Base-by-base conservation (phyloP, 495 filamentous ascomycete species). In the Platismatia glauca region DNA sequence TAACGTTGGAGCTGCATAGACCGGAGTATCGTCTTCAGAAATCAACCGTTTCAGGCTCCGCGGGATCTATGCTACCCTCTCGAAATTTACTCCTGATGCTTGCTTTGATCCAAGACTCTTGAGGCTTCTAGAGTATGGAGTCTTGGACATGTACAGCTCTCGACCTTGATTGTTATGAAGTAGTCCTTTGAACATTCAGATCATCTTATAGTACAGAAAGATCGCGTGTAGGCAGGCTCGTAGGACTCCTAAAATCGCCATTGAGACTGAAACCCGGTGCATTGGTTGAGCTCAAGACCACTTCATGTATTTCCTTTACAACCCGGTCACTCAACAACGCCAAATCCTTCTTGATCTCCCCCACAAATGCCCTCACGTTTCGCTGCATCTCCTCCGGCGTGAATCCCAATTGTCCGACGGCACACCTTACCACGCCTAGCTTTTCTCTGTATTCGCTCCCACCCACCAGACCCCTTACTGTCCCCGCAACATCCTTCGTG, bases 261-360 rank as follows among this genome's bases (percentile, higher is more conserved):
- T 84, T 94, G 69, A 98, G 74, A 69, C 83, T 87, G 79, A 98
- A 89, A 6, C 91, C 94, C 7, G 92, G 89, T 31, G 86, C 87
- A 70, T 89, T 75, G 35, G 91, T 95, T 1, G 91, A 90, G 76
- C 89, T 91, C 67, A 98, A 77, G n/a, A 96, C 92, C 69, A 98
- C 90, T 78, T 98, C 95, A 68, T 90, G 84, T 55, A 98, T 77
- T 53, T 89, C 82, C 81, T 98, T 98, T 60, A 77, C 79, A 43
- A 88, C 80, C 64, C 78, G 80, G 68, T 95, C 87, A 57, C 85
- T 88, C 58, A 96, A 63, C 13, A 72, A 70, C 35, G 73, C 75
- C 44, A 93, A 83, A 70, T 96, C 89, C 71, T 82, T 83, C 83
- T 90, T 95, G 58, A 98, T 71, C 61, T 83, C 77, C 3, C 80